A percentile compares a stretch with the other conserved stretches of the same genome.
These are phyloP conservation scores for Sclerotiophoma versabilis DNA, from an alignment of 2,329 filamentous ascomycete genomes.

Conservation along the genomic window DNA sequence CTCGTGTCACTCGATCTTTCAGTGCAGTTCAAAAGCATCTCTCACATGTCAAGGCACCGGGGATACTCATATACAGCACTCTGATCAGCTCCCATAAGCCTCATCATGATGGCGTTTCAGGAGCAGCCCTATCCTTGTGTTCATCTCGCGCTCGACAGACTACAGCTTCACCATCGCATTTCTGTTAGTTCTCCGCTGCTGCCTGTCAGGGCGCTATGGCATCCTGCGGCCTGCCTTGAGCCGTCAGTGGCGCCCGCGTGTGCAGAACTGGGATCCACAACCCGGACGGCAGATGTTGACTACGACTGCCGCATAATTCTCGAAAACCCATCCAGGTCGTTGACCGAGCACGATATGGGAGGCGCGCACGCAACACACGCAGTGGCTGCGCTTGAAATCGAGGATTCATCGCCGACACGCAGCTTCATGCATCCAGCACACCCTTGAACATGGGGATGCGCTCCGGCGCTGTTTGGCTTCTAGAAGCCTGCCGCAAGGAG, in stretches of 20 bases:
- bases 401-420: slow-evolving; percentile 12
- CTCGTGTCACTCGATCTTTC: slow-evolving; percentile 32
- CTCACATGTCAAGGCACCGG: slow-evolving; percentile 31
- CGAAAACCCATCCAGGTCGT: slow-evolving; percentile 6
- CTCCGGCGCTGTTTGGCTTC: slow-evolving; percentile 28
- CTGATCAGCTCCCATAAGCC: slow-evolving; percentile 36
- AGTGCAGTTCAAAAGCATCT: slow-evolving; percentile 30
- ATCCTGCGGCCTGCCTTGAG: slow-evolving; percentile 41
- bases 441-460: slow-evolving; percentile 18
- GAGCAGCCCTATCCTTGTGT: slow-evolving; percentile 42
- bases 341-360: slow-evolving; percentile 5
- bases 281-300: slow-evolving; percentile 14
- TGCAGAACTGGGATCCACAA: slow-evolving; percentile 35
- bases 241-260: slow-evolving; percentile 44
- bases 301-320: slow-evolving; percentile 11
- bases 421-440: slow-evolving; percentile 21
- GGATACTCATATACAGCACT: slow-evolving; percentile 40
- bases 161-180: slow-evolving; percentile 38
- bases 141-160: slow-evolving; percentile 34
- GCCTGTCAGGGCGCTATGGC: slow-evolving; percentile 39
- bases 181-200: slow-evolving; percentile 38
- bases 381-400: slow-evolving; percentile 7
- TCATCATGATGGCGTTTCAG: slow-evolving; percentile 35
- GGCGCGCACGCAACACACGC: slow-evolving; percentile 1
- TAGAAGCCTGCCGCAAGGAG: slow-evolving; percentile 41